Evolutionary conservation across 2,329 filamentous ascomycete genomes (phyloP).

Genomic region (Aschersonia sp.): DNA sequence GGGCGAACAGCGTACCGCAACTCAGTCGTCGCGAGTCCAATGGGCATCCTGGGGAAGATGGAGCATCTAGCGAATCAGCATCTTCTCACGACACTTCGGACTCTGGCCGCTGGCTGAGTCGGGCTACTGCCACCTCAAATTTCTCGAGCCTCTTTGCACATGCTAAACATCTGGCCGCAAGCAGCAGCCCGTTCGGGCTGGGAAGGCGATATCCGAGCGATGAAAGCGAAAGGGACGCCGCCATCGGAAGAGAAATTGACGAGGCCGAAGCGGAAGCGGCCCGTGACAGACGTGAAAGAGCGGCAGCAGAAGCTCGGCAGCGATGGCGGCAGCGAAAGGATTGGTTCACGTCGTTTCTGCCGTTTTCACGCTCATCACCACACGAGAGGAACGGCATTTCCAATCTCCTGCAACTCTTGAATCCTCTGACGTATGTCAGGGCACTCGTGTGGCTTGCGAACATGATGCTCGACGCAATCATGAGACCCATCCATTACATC

Average conservation of each 20-base stretch:
- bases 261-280: slow-evolving; percentile 5
- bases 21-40: not conserved
- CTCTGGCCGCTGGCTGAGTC: slow-evolving; percentile 4
- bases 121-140: slow-evolving; percentile 3
- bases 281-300: slow-evolving; percentile 2
- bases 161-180: slow-evolving; percentile 4
- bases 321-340: slow-evolving; percentile 8
- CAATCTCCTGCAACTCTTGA: slow-evolving; percentile 13
- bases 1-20: not conserved
- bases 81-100: slow-evolving; percentile 3
- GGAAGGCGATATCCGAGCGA: slow-evolving; percentile 2
- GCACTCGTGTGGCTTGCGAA: slow-evolving; percentile 11
- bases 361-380: not conserved
- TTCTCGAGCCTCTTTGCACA: slow-evolving; percentile 3
- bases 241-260: slow-evolving; percentile 9
- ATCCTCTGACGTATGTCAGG: slow-evolving; percentile 17
- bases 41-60: not conserved
- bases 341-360: slow-evolving; percentile 8
- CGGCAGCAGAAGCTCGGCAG: slow-evolving; percentile 1
- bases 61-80: not conserved
- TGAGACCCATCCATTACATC: slow-evolving; percentile 5
- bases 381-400: not conserved
- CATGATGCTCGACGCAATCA: slow-evolving; percentile 7
- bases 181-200: slow-evolving; percentile 5
- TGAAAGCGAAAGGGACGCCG: slow-evolving; percentile 10